Percentiles rank a stretch among this genome's conserved stretches.
phyloP scores from a whole-genome alignment of 2,329 filamentous ascomycete genomes.

The Penicillium palitans region DNA sequence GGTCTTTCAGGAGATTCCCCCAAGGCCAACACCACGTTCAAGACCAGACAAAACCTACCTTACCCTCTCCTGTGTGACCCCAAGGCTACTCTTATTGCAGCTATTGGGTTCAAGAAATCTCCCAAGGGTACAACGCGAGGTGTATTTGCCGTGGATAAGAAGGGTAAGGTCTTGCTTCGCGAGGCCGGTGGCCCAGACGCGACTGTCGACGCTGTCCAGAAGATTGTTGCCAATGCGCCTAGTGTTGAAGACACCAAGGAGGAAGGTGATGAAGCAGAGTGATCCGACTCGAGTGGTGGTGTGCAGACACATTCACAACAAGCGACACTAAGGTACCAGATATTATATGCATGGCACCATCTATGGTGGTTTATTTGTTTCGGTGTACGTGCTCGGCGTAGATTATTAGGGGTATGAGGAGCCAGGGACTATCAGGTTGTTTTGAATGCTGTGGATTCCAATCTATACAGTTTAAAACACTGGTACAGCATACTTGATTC shows the following conservation, averaged over 20 bases:
- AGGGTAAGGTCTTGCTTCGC: slow-evolving; percentile 73
- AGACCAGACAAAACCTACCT: slow-evolving; percentile 83
- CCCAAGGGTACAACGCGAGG: slow-evolving; percentile 80
- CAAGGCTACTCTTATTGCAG: slow-evolving; percentile 69
- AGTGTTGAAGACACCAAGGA: slow-evolving; percentile 10
- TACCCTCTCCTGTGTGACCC: slow-evolving; percentile 88
- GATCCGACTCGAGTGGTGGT: not conserved
- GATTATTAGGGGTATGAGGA: not conserved
- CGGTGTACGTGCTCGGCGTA: not conserved
- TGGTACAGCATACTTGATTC: not conserved
- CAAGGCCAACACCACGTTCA: slow-evolving; percentile 91
- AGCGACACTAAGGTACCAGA: slow-evolving; percentile 4
- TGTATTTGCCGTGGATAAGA: slow-evolving; percentile 82
- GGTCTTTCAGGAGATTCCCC: slow-evolving; percentile 85
- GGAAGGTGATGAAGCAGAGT: slow-evolving; percentile 9
- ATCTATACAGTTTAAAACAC: not conserved
- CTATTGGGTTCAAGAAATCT: slow-evolving; percentile 85
- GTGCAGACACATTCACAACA: not conserved
- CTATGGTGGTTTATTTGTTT: not conserved
- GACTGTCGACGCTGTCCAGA: slow-evolving; percentile 75
- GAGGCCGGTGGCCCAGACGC: slow-evolving; percentile 74
- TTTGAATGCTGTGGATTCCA: slow-evolving; percentile 1
- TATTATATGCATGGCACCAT: slow-evolving; percentile 1
- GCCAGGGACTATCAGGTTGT: not conserved
- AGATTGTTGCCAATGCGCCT: slow-evolving; percentile 59